A percentile compares a stretch with the other conserved stretches of the same genome.
Evolutionary conservation across 768 basidiomycete species (phyloP).

Genomic region (Agrocybe pediades): DNA sequence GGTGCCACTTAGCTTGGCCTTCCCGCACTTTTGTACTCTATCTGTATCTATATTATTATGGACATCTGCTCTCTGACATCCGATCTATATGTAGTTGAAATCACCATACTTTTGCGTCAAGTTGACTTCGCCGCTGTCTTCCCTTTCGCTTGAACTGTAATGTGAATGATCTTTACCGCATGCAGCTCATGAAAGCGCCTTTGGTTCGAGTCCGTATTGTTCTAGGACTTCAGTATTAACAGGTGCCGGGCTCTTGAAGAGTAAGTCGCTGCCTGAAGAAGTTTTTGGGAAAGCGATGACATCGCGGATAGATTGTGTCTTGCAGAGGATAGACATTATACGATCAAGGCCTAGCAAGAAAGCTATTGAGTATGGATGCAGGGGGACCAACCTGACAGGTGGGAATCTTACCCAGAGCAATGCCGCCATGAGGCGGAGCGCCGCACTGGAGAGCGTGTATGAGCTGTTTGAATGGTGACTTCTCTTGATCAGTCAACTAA

Average conservation of each 20-base stretch:
- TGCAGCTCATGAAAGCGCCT: constrained; percentile 10
- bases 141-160: background rate
- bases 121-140: background rate
- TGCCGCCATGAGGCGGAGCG: constrained; percentile 94
- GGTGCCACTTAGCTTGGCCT: constrained; percentile 15
- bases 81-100: constrained; percentile 1
- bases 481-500: constrained; percentile 75
- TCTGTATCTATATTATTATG: constrained; percentile 22
- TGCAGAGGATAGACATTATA: constrained; percentile 88
- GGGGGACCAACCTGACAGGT: constrained; percentile 8
- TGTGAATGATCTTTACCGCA: background rate
- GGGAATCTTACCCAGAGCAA: constrained; percentile 73
- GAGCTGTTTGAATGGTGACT: constrained; percentile 78
- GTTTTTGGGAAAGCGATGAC: constrained; percentile 98
- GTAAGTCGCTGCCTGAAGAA: constrained; percentile 76
- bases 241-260: constrained; percentile 86
- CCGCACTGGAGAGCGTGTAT: constrained; percentile 86
- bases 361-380: constrained; percentile 13
- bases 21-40: constrained; percentile 19
- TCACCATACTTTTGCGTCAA: background rate
- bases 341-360: constrained; percentile 79
- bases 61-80: constrained; percentile 3
- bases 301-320: constrained; percentile 85
- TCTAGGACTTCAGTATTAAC: constrained; percentile 51
- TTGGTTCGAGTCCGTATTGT: constrained; percentile 60